Evolutionary conservation across 768 basidiomycete genomes (phyloP), one percentile per base, ranked within the genome.

Genomic region (Suillus americanus): DNA sequence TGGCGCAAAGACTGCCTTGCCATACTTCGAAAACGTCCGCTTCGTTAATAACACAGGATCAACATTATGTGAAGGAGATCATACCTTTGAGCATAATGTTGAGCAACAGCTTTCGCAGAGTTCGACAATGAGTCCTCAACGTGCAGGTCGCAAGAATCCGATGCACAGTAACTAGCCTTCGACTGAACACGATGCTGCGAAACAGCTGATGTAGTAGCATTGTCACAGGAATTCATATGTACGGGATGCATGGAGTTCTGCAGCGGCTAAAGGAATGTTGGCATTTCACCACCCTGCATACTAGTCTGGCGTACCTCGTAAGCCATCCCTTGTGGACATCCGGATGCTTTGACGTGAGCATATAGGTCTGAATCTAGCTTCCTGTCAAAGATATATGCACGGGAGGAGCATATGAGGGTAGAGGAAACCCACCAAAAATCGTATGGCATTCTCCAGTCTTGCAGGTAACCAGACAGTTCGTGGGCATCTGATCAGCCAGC

Each of bases 351-450:
- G n/a, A 57, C 56, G 16, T 57, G 56, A 18, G 23, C n/a, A 20
- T 57, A 57, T 10, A 57, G 14, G 9, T 57, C 37, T 28, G 56
- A 57, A 3, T 57, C 56, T 25, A 40, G 9, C 37, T 40, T 57
- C 56, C 56, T 57, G 23, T 10, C 38, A 25, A 40, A 28, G 8
- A 18, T 0, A 40, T 57, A 40, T 23, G 16, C 16, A 57, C 16
- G 5, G 9, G 56, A 28, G 23, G 37, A 28, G 25, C 9, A 7
- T 28, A 18, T 2, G 37, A 25, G 37, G 23, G 56, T 40, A 8
- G 16, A 40, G 56, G 23, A 57, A 28, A 57, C 56, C 23, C 37
- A 57, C 56, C 56, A 57, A 40, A 57, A 57, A 25, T 57, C 23
- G 10, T 57, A 57, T 7, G 7, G 35, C 55, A 37, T 23, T 25